phyloP scores from a whole-genome alignment of 2,329 filamentous ascomycete genomes.

The Lomentospora prolificans region DNA sequence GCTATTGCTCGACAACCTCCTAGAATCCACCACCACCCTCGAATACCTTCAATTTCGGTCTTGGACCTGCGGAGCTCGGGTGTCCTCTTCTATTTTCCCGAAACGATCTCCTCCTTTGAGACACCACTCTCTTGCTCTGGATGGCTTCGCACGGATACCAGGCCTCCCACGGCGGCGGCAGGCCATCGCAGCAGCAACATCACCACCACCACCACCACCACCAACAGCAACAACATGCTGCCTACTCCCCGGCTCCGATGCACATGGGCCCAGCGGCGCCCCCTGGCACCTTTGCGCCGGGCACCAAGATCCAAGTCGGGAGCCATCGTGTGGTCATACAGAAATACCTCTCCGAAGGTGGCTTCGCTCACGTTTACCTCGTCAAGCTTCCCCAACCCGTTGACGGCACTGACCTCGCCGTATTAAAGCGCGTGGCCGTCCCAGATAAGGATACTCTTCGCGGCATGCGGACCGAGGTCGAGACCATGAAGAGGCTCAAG shows the following conservation, averaged over 20 bases:
- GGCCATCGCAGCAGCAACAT: conserved; percentile 13
- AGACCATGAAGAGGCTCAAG: conserved; percentile 99
- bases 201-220: conserved; percentile 11
- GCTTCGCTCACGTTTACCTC: conserved; percentile 96
- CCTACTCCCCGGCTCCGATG: conserved; percentile 31
- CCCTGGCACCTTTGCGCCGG: conserved; percentile 82
- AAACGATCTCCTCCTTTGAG: no score
- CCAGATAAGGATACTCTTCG: conserved; percentile 90
- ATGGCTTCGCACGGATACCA: conserved; percentile 32
- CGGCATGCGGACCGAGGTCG: conserved; percentile 96
- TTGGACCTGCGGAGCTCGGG: neutral
- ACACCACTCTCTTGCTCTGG: conserved; percentile 4
- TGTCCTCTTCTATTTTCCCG: no score
- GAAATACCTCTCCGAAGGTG: conserved; percentile 95
- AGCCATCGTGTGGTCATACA: conserved; percentile 88
- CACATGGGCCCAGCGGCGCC: conserved; percentile 38
- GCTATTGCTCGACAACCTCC: neutral
- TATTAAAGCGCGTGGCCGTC: conserved; percentile 90
- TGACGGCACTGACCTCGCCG: conserved; percentile 69
- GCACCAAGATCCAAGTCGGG: conserved; percentile 95
- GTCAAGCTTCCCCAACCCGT: conserved; percentile 73
- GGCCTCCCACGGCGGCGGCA: conserved; percentile 20
- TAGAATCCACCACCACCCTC: neutral
- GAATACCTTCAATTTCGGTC: neutral
- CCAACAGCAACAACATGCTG: conserved; percentile 30